phyloP scores from a whole-genome alignment of 2,329 filamentous ascomycete species.

The Colletotrichum orchidophilum region DNA sequence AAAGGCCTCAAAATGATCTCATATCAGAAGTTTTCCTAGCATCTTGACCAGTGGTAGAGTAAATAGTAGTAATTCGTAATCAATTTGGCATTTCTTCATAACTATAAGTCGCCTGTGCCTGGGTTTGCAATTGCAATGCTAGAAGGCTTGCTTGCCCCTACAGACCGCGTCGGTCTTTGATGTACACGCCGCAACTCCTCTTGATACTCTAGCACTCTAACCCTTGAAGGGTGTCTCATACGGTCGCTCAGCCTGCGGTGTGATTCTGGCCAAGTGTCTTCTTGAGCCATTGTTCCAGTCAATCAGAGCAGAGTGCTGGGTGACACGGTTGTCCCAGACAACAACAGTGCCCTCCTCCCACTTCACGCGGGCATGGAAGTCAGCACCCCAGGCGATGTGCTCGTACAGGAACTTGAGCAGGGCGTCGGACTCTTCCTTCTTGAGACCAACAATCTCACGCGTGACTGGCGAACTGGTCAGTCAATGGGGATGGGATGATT shows the following conservation, averaged over 20 bases:
- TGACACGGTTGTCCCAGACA: constrained; percentile 32
- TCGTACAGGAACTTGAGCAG: constrained; percentile 32
- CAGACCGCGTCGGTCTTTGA: neutral
- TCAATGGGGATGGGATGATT: too few relatives aligned
- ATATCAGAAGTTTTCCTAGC: too few relatives aligned
- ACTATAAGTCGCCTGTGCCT: neutral
- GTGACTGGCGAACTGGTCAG: neutral
- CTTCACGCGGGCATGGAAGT: constrained; percentile 33
- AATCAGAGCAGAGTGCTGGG: constrained; percentile 29
- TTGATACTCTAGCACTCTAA: neutral
- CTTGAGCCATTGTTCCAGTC: constrained; percentile 32
- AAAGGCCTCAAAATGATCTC: too few relatives aligned
- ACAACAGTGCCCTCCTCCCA: constrained; percentile 32
- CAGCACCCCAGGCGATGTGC: constrained; percentile 32
- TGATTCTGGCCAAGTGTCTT: constrained; percentile 31
- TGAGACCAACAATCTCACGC: constrained; percentile 29
- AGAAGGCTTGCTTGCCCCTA: neutral
- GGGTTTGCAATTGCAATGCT: neutral
- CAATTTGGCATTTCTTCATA: constrained; percentile 4
- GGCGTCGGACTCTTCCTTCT: constrained; percentile 32
- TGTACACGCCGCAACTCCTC: neutral
- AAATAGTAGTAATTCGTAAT: neutral
- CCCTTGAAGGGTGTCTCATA: constrained; percentile 32
- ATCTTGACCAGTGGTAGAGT: too few relatives aligned
- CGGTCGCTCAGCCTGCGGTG: constrained; percentile 28